These are phyloP conservation scores for Clitocybe nebularis DNA, from an alignment of 1,284 basidiomycete genomes.

Conservation along the genomic window DNA sequence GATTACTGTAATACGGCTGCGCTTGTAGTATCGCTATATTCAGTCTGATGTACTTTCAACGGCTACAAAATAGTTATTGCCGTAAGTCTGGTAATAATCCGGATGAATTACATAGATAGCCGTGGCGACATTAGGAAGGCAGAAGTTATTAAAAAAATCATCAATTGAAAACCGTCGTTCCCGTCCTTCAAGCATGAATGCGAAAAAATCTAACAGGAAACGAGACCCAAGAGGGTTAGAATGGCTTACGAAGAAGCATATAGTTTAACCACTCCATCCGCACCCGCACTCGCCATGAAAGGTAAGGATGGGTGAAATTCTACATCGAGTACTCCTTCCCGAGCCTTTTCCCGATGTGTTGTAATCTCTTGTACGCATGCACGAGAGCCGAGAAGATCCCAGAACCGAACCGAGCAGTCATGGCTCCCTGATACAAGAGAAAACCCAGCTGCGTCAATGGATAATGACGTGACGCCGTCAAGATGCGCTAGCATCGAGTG, in stretches of 20 bases:
- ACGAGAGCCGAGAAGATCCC: constrained; percentile 84
- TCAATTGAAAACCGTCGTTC: constrained; percentile 20
- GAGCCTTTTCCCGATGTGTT: constrained; percentile 81
- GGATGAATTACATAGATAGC: too few species aligned
- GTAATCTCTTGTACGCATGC: constrained; percentile 89
- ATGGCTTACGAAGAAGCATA: constrained; percentile 70
- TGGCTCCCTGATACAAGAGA: constrained; percentile 88
- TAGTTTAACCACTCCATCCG: constrained; percentile 92
- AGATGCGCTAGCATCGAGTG: constrained; percentile 90
- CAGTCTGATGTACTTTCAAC: too few species aligned
- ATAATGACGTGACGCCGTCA: constrained; percentile 87
- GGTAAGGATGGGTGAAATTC: constrained; percentile 83
- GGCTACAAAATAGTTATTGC: too few species aligned
- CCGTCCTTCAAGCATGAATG: constrained; percentile 24
- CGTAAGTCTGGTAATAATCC: too few species aligned
- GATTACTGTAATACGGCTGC: constrained; percentile 18
- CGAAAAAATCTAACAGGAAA: constrained; percentile 27
- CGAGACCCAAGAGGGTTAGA: constrained; percentile 14
- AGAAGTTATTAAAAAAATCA: constrained; percentile 20
- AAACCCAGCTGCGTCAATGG: constrained; percentile 84
- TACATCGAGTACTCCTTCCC: constrained; percentile 88
- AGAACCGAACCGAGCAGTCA: constrained; percentile 92
- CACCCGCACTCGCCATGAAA: constrained; percentile 89
- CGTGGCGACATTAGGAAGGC: constrained; percentile 22
- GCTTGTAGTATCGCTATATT: too few species aligned